phyloP scores from a whole-genome alignment of 306 rosid genomes.

The Castanea sativa region DNA sequence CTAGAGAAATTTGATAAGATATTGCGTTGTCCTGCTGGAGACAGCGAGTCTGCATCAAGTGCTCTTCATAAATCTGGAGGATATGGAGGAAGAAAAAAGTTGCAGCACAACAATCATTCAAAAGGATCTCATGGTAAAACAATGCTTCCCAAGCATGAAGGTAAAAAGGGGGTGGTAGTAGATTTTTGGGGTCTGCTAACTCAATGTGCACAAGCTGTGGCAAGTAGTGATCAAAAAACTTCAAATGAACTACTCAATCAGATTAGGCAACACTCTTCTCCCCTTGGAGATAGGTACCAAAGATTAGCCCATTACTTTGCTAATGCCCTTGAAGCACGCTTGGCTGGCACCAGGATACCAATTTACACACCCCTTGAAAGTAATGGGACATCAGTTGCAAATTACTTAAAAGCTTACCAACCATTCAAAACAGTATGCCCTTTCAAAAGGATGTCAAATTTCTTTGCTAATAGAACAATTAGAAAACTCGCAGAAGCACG shows the following conservation, averaged over 20 bases:
- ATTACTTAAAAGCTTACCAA: conserved; percentile 51
- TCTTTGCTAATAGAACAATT: conserved; percentile 54
- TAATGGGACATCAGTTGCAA: conserved; percentile 42
- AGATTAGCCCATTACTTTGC: conserved; percentile 70
- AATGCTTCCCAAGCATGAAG: conserved; percentile 40
- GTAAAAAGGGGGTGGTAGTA: conserved; percentile 42
- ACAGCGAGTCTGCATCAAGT: not conserved
- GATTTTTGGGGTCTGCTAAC: conserved; percentile 57
- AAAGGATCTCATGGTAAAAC: conserved; percentile 31
- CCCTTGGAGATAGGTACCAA: conserved; percentile 57
- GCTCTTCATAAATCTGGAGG: not conserved
- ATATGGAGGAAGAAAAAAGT: conserved; percentile 6
- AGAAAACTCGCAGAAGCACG: conserved; percentile 44
- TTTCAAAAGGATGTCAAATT: conserved; percentile 48
- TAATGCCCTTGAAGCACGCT: conserved; percentile 66
- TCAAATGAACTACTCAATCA: conserved; percentile 65
- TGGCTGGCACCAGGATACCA: conserved; percentile 58
- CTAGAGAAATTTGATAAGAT: conserved; percentile 54
- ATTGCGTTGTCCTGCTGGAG: conserved; percentile 18
- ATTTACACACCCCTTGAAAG: conserved; percentile 22
- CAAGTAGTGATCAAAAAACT: conserved; percentile 48
- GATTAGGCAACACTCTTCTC: conserved; percentile 63
- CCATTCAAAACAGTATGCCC: conserved; percentile 50
- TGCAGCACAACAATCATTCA: conserved; percentile 24
- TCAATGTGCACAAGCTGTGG: conserved; percentile 65